These are phyloP conservation scores for Penicillium diatomitis DNA, from an alignment of 495 filamentous ascomycete genomes.

Conservation along the genomic window DNA sequence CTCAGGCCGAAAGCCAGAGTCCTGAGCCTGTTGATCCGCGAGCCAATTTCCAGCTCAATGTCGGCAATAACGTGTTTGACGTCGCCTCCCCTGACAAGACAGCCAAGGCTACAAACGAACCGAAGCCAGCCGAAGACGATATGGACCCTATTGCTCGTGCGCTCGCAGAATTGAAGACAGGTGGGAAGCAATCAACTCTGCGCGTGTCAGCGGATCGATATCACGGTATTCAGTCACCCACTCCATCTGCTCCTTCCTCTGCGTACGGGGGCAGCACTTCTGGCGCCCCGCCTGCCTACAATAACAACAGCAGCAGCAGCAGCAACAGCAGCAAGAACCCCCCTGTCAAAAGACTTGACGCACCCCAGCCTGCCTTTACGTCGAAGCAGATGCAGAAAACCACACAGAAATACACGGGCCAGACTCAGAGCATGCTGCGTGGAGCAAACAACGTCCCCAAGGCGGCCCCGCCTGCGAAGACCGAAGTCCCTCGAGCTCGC, in stretches of 20 bases:
- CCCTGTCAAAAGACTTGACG: conserved; percentile 68
- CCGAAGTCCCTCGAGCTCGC: conserved; percentile 27
- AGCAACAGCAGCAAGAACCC: conserved; percentile 18
- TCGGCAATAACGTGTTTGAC: conserved; percentile 94
- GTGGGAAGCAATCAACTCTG: conserved; percentile 63
- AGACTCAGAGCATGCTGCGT: conserved; percentile 73
- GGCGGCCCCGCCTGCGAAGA: conserved; percentile 17
- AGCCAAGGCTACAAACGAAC: conserved; percentile 25
- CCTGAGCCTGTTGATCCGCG: conserved; percentile 91
- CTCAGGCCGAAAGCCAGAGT: conserved; percentile 31
- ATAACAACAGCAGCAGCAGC: conserved; percentile 20
- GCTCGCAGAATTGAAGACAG: conserved; percentile 83
- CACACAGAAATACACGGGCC: conserved; percentile 74
- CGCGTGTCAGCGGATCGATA: conserved; percentile 89
- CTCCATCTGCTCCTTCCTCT: conserved; percentile 66
- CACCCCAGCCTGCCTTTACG: conserved; percentile 86
- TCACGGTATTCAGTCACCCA: conserved; percentile 56
- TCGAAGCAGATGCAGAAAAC: conserved; percentile 89
- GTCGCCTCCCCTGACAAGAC: conserved; percentile 72
- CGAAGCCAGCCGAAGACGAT: conserved; percentile 37
- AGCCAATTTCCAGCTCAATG: conserved; percentile 88
- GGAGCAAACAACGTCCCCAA: conserved; percentile 28
- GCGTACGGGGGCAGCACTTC: conserved; percentile 49
- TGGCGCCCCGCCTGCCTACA: conserved; percentile 67
- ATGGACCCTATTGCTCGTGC: conserved; percentile 87